Evolutionary conservation across 2,329 filamentous ascomycete species (phyloP).

Genomic region (Aspergillus felis): DNA sequence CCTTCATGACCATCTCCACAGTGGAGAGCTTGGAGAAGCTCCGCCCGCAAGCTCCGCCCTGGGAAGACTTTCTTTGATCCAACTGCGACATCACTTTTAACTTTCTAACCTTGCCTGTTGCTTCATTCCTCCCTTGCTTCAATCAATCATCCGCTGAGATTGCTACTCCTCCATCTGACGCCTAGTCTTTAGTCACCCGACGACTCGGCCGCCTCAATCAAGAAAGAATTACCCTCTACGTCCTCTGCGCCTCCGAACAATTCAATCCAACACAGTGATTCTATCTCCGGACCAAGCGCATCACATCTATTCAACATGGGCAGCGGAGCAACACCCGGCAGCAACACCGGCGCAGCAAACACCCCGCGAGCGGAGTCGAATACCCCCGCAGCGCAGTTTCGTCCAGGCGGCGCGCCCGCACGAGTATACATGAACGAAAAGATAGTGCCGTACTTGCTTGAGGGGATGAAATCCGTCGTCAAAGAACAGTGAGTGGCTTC

Average conservation of each 20-base stretch:
- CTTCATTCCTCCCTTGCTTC: background rate
- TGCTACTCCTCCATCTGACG: background rate
- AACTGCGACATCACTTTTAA: background rate
- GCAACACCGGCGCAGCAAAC: constrained; percentile 19
- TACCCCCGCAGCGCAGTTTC: constrained; percentile 54
- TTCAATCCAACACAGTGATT: background rate
- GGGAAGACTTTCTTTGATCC: background rate
- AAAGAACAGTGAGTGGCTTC: constrained; percentile 61
- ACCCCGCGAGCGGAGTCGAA: constrained; percentile 31
- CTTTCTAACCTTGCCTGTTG: background rate
- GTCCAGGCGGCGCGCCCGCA: constrained; percentile 63
- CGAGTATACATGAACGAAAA: constrained; percentile 69
- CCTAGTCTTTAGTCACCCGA: background rate
- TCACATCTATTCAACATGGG: constrained; percentile 14
- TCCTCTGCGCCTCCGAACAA: background rate
- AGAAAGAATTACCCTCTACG: background rate
- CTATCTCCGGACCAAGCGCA: background rate
- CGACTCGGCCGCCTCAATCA: background rate
- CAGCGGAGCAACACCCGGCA: constrained; percentile 6
- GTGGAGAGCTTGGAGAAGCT: background rate
- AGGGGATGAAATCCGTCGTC: constrained; percentile 70
- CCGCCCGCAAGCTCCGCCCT: constrained; percentile 1
- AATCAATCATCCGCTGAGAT: background rate
- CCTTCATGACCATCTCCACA: background rate
- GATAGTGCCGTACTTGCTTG: constrained; percentile 63